Percentiles rank a stretch among this genome's conserved stretches.
Conservation (phyloP, 2,329 filamentous ascomycete species). For the Sporothrix schenckii region DNA sequence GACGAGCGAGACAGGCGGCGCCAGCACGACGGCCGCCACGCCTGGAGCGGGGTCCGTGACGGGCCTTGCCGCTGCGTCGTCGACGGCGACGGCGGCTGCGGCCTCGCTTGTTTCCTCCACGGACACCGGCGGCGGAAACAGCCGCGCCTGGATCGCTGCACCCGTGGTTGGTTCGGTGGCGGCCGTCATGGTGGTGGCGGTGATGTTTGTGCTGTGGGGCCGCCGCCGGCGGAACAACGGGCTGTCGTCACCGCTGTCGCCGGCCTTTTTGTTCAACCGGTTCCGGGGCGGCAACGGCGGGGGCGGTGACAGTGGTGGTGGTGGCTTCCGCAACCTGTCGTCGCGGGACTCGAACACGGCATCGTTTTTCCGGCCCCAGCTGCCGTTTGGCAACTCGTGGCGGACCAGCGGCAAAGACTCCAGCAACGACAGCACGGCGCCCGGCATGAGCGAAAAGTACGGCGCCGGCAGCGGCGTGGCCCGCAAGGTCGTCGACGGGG, state of each 20-base stretch:
- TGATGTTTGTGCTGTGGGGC: constrained; percentile 42
- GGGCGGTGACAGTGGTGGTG: not conserved
- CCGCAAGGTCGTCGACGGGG: not conserved
- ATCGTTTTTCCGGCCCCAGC: constrained; percentile 23
- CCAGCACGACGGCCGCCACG: not conserved
- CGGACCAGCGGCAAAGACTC: constrained; percentile 7
- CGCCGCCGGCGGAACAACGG: constrained; percentile 33
- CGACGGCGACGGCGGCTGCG: not conserved
- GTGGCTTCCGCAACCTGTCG: constrained; percentile 29
- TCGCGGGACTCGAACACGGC: constrained; percentile 17
- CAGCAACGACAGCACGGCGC: not conserved
- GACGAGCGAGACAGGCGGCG: not conserved
- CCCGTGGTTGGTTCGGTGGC: constrained; percentile 44
- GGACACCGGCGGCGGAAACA: not conserved
- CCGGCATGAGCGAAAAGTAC: constrained; percentile 25
- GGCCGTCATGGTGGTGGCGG: constrained; percentile 42
- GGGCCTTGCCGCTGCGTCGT: not conserved
- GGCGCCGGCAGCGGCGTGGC: not conserved
- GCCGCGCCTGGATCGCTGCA: constrained; percentile 43
- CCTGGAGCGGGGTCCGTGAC: not conserved
- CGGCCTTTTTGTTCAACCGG: constrained; percentile 24
- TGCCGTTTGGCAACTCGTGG: constrained; percentile 32
- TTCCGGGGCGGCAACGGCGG: constrained; percentile 9
- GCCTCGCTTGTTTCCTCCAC: constrained; percentile 4
- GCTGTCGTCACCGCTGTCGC: constrained; percentile 17